Evolutionary conservation across 2,329 filamentous ascomycete species (phyloP), one percentile per base, ranked within the genome.

Genomic region (Trichoderma harzianum): DNA sequence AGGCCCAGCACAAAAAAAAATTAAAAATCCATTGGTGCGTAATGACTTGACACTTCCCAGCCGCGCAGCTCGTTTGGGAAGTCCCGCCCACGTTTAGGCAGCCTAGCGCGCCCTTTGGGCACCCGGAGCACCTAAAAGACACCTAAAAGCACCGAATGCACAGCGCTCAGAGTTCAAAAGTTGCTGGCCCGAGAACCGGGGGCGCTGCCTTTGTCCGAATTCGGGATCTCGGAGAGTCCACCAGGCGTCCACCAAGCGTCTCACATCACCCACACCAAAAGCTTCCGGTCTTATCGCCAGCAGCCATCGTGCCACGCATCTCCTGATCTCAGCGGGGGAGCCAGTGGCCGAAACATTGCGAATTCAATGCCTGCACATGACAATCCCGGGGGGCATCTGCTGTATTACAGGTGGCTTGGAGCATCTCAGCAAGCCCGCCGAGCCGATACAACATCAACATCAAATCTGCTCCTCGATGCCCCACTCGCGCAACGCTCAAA

Each of bases 221-320:
- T 68, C 61, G 69, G 69, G 51, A 71, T 66, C 51, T 71, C 62
- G 69, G 69, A 63, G 58, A 69, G 32, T 21, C 57, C 39, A 32
- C 55, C 67, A 47, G 28, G 55, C 55, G 32, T 21, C 57, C 39
- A 32, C 55, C 67, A 47, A 10, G 55, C 55, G 36, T 47, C 39
- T 69, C 36, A 43, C 65, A 28, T 58, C 53, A n/a, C 68, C 16
- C 68, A 63, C 60, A 53, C 68, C 32, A 58, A 34, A 7, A 43
- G 43, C 21, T 34, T 51, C 55, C 36, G 43, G 53, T 34, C 55
- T 69, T 69, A 69, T 69, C 36, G 30, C 64, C 3, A 21, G 55
- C 36, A 32, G 34, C 12, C 28, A 70, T 70, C 60, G 43, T 70
- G 12, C 68, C 58, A 63, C 68, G 60, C 47, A 64, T 70, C 68